Evolutionary conservation across 1,139 yeast genomes (phyloP), one percentile per base, ranked within the genome.

Genomic region (Meyerozyma carpophila): DNA sequence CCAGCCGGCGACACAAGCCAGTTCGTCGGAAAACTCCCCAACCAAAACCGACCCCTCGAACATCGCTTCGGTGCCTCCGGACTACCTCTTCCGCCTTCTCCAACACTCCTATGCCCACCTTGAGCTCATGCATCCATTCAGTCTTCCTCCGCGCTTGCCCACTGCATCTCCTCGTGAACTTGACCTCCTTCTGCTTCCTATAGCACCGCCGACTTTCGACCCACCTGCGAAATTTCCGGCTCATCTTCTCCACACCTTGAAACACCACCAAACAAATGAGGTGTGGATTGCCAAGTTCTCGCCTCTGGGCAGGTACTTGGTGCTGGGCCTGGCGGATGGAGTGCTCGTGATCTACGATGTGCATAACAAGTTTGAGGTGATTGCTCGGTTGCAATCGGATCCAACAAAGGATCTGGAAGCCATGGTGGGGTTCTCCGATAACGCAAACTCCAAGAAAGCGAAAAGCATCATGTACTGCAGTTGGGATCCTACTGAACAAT

Each of bases 281-380:
- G 94, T 88, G 5, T 91, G 97, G 97, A 84, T 74, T 56, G 71
- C 85, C 13, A 78, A 79, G 47, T 90, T 88, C 57, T 84, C 94
- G 3, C 88, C 90, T 36, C 75, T 77, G 63, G 97, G 97, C 1
- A 73, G 71, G 47, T 81, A 70, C 50, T 66, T 91, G 42, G 95
- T 89, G 8, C 78, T 93, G 0, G 89, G 93, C 0, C 82, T 94
- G 9, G 75, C 81, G 18, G 95, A 88, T 56, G 77, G 82, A 5
- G 70, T 75, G 25, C 69, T 89, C 32, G 66, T 81, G 27, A 70
- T 90, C 14, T 88, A 88, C 66, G 85, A 83, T 57, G 88, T 84
- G 1, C 56, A 65, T 4, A 66, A 77, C 37, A 69, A 75, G 41
- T 86, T 81, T 58, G 68, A 68, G 43, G 64, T 79, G 10, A 47